Conservation (phyloP, 257 asterid species). For the Oldenlandia corymbosa region DNA sequence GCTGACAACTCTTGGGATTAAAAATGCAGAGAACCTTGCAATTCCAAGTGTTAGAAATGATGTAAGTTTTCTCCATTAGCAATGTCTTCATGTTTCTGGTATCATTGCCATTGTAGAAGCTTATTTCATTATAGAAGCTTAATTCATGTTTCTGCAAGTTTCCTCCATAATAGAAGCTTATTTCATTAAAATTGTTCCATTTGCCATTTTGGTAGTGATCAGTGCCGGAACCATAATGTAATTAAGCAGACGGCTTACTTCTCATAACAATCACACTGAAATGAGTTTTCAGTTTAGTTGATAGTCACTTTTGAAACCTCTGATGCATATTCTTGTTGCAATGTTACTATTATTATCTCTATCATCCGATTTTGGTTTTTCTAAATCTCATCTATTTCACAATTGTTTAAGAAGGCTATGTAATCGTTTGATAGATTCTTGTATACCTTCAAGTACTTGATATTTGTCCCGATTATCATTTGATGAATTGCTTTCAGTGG, state of each 20-base stretch:
- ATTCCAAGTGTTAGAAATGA: slow-evolving; percentile 90
- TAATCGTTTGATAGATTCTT: not conserved
- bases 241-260: too few species aligned
- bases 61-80: slow-evolving; percentile 42
- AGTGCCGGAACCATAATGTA: too few species aligned
- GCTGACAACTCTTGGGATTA: slow-evolving; percentile 82
- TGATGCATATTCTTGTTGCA: not conserved
- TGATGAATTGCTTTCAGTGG: slow-evolving; percentile 72
- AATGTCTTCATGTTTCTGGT: not conserved
- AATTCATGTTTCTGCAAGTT: too few species aligned
- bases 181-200: too few species aligned
- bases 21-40: slow-evolving; percentile 88
- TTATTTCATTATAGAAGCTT: too few species aligned
- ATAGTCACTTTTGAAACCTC: not conserved
- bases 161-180: too few species aligned
- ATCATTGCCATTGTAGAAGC: not conserved
- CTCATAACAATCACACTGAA: not conserved
- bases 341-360: not conserved
- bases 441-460: not conserved
- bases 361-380: not conserved
- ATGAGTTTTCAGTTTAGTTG: not conserved
- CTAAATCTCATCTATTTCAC: not conserved
- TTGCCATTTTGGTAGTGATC: too few species aligned
- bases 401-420: not conserved
- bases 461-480: slow-evolving; percentile 18